These are phyloP conservation scores for Serendipita indica DNA, from an alignment of 768 basidiomycete genomes.

Conservation along the genomic window DNA sequence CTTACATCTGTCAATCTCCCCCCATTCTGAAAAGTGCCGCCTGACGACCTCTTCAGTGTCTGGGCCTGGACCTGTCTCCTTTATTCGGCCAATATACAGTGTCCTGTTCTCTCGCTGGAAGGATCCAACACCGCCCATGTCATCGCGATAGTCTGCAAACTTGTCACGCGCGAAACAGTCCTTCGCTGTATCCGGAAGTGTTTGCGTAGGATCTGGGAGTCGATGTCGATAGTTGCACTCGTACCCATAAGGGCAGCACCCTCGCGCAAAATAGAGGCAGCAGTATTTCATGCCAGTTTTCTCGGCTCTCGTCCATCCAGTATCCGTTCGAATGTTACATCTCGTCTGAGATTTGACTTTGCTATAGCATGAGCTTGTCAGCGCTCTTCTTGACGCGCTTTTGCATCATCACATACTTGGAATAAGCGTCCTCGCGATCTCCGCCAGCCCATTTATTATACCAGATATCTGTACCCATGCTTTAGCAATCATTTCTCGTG, in stretches of 20 bases:
- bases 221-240: conserved; percentile 94
- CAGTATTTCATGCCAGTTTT: conserved; percentile 83
- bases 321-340: conserved; percentile 75
- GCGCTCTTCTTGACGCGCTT: conserved; percentile 7
- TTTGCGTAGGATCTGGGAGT: conserved; percentile 54
- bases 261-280: conserved; percentile 90
- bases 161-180: conserved; percentile 97
- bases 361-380: conserved; percentile 27
- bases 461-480: conserved; percentile 64
- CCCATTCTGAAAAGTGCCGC: conserved; percentile 93
- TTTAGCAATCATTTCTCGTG: not conserved
- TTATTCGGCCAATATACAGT: conserved; percentile 85
- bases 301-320: conserved; percentile 89
- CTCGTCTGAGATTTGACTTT: conserved; percentile 91
- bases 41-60: conserved; percentile 87
- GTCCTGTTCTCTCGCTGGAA: conserved; percentile 92
- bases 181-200: conserved; percentile 79
- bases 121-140: conserved; percentile 98
- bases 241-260: conserved; percentile 96
- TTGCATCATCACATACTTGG: conserved; percentile 45
- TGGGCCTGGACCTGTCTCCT: conserved; percentile 71
- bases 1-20: conserved; percentile 80
- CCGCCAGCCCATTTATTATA: conserved; percentile 99
- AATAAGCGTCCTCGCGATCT: conserved; percentile 90
- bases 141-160: conserved; percentile 92